Evolutionary conservation across 306 rosid genomes (phyloP), one percentile per base, ranked within the genome.

Genomic region (Pterocarpus macrocarpus): DNA sequence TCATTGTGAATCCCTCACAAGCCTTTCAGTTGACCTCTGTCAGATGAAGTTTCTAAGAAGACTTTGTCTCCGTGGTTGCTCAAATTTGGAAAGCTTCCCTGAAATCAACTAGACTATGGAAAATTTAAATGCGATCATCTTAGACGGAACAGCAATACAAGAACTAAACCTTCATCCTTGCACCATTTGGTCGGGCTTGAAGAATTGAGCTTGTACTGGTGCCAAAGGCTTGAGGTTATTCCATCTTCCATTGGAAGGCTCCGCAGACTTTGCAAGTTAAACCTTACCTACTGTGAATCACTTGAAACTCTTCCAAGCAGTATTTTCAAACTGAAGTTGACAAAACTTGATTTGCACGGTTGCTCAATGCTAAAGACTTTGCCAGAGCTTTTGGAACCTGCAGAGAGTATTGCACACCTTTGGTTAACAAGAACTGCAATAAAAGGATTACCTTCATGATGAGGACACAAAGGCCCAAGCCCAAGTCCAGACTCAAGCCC

Each of bases 201-300:
- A 57, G 56, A 56, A 6, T 9, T 81, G 71, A 74, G 76, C 64
- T 44, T 81, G 76, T 7, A 0, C 30, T 1, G 9, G 2, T 81
- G 80, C 76, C 4, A 0, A 34, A 65, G 22, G 13, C 76, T 73
- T 56, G 68, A 64, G 76, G 28, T 4, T 43, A 73, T 73, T 65
- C 84, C 85, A 74, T 34, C 63, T 56, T 81, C 76, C 3, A 81
- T 81, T 74, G 85, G 75, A 55, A 66, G 34, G 7, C 53, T 81
- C 43, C 10, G 11, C 62, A 73, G 67, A 16, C 84, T 81, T 15
- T 2, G 16, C 36, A 66, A 38, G 69, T 65, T 81, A 17, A 50
- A 64, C 30, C 69, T 81, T 73, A 38, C 52, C 15, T 0, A 5
- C 39, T 81, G 84, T 73, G 63, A 41, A 55, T 81, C 75, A 43